Conservation (phyloP, 768 basidiomycete species). For the Fomitopsis pulvina region DNA sequence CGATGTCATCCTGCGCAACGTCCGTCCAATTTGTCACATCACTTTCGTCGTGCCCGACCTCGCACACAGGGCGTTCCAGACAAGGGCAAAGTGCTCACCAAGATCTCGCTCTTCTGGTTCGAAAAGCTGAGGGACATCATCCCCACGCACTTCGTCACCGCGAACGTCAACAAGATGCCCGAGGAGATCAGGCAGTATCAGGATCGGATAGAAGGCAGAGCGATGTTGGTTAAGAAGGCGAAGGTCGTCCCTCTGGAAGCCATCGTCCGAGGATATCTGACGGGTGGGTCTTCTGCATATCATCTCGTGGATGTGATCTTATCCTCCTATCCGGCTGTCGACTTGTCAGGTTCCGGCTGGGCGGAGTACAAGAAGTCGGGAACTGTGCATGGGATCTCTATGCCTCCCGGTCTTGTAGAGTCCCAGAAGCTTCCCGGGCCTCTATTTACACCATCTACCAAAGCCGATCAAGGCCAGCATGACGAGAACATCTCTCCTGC, state of each 20-base stretch:
- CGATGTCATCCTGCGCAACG: slow-evolving; percentile 92
- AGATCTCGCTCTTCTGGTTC: slow-evolving; percentile 96
- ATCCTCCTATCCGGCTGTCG: background rate
- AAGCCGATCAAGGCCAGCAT: slow-evolving; percentile 89
- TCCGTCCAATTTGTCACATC: slow-evolving; percentile 36
- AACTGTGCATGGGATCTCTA: slow-evolving; percentile 80
- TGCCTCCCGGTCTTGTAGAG: slow-evolving; percentile 77
- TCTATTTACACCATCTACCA: slow-evolving; percentile 94
- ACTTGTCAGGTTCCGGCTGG: slow-evolving; percentile 83
- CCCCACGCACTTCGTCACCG: slow-evolving; percentile 86
- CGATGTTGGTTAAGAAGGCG: slow-evolving; percentile 90
- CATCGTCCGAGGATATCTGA: slow-evolving; percentile 93
- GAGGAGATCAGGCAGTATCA: slow-evolving; percentile 66
- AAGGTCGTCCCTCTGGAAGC: slow-evolving; percentile 88
- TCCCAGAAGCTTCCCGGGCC: slow-evolving; percentile 76
- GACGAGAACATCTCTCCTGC: slow-evolving; percentile 99
- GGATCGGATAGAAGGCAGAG: slow-evolving; percentile 72
- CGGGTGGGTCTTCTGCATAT: slow-evolving; percentile 50
- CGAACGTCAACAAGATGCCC: slow-evolving; percentile 77
- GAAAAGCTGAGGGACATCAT: slow-evolving; percentile 69
- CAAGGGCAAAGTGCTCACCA: slow-evolving; percentile 86
- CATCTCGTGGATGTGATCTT: background rate
- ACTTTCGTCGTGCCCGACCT: background rate
- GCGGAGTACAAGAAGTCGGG: slow-evolving; percentile 82
- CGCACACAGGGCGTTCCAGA: slow-evolving; percentile 78